These are phyloP conservation scores for Ceratobasidium sp. DNA, from an alignment of 1,284 basidiomycete genomes.

Conservation along the genomic window DNA sequence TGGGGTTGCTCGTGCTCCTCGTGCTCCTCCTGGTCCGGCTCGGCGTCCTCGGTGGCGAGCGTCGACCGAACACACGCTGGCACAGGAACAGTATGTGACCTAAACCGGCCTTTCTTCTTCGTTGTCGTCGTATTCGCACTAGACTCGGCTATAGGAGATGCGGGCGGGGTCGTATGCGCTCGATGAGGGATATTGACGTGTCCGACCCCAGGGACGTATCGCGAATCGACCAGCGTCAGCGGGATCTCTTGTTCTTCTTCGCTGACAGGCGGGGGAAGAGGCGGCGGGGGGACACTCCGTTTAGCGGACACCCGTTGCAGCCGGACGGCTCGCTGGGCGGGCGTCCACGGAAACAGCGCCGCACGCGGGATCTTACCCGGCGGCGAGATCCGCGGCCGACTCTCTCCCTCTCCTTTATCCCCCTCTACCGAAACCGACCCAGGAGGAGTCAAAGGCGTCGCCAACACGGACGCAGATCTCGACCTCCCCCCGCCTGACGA, in stretches of 20 bases:
- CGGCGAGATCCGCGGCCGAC: conserved; percentile 22
- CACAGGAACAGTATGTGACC: conserved; percentile 36
- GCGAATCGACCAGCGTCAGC: conserved; percentile 38
- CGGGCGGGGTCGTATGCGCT: neutral
- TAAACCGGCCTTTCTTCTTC: neutral
- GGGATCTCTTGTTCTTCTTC: conserved; percentile 23
- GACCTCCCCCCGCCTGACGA: neutral
- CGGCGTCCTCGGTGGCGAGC: conserved; percentile 21
- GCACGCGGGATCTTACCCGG: conserved; percentile 28
- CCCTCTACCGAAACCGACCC: neutral
- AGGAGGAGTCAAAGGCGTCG: neutral
- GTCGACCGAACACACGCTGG: neutral
- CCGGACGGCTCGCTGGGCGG: conserved; percentile 34
- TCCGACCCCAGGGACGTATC: conserved; percentile 41
- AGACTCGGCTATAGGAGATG: neutral
- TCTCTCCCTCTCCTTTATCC: too few species aligned
- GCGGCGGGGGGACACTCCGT: conserved; percentile 18
- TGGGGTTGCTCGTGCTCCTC: neutral
- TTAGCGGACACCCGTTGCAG: too few species aligned
- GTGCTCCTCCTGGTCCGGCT: neutral
- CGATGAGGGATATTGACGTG: neutral
- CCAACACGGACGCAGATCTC: conserved; percentile 5
- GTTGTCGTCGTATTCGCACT: too few species aligned
- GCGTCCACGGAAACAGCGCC: conserved; percentile 42
- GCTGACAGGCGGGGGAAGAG: conserved; percentile 13